phyloP scores from a whole-genome alignment of 169 alveolate species.

The Cyclospora cayetanensis region DNA sequence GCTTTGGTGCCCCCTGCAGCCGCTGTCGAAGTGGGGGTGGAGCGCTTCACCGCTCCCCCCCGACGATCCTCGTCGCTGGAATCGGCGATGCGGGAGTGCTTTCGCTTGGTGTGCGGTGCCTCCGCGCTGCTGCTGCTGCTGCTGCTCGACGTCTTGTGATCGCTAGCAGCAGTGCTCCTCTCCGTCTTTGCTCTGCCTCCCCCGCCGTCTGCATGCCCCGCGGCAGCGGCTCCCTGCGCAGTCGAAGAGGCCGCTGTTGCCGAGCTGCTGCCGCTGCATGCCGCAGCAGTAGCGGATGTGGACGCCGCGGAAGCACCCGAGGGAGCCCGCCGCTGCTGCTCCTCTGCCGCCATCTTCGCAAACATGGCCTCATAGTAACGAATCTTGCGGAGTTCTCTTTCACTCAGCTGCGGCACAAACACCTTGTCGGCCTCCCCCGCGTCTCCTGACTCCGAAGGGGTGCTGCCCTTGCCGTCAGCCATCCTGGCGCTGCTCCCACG shows the following conservation, averaged over 20 bases:
- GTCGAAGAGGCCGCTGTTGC: neutral
- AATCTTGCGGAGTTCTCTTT: conserved; percentile 59
- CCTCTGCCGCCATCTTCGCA: conserved; percentile 64
- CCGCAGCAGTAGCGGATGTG: neutral
- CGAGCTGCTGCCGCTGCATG: neutral
- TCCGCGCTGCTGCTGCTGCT: conserved; percentile 43
- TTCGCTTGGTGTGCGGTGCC: neutral
- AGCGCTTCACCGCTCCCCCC: neutral
- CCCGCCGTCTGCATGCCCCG: neutral
- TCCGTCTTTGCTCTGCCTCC: neutral
- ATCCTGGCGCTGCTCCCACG: neutral
- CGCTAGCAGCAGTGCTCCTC: neutral
- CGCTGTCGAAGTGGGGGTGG: neutral
- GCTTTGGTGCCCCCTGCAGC: neutral
- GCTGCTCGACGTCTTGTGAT: neutral
- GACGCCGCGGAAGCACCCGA: neutral
- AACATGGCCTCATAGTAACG: conserved; percentile 64
- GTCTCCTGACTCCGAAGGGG: neutral
- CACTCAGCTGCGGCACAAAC: conserved; percentile 55
- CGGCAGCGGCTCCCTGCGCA: neutral
- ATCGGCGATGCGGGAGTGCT: neutral
- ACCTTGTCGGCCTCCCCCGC: neutral
- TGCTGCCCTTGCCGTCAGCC: neutral
- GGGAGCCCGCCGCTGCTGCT: conserved; percentile 11
- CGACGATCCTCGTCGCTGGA: neutral